Base-by-base conservation (phyloP, 2,329 filamentous ascomycete species). In the Colletotrichum orchidophilum region DNA sequence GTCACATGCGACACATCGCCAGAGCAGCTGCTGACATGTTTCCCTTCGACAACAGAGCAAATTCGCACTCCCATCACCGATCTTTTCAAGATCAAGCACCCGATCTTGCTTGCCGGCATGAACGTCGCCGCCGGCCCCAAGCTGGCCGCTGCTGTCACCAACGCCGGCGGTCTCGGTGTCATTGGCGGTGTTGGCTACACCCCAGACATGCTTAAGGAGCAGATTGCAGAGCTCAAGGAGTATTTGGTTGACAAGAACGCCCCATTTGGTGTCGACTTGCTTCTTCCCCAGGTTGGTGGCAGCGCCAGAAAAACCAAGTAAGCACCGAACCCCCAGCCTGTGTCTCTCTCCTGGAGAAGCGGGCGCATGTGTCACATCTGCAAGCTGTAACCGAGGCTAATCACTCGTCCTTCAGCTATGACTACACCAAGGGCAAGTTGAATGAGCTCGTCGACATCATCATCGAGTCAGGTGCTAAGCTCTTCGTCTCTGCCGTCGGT, bases 391-490 rank as follows among this genome's bases (percentile, higher is more conserved):
- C 46, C 13, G 52, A 35, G 24, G 33, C 46, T 63, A 50, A 63
- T 33, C 15, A n/a, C 54, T n/a, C 18, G n/a, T 2, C 6, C 9
- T 46, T 67, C 78, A 98, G 96, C 90, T 97, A 98, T 85, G 96
- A 99, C 85, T 99, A 99, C 88, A 99, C 96, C 80, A 98, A 99
- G 88, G 96, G 96, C 82, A 98, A 98, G 87, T 93, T 99, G 74
- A 88, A 94, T 82, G 93, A 96, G 82, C 91, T 99, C 68, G 84
- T 97, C 81, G 92, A 95, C 81, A 95, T 98, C 79, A 92, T 98
- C 84, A 97, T 99, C 85, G 92, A 97, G 79, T 94, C 92, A 66
- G 94, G 94, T 75, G 93, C 95, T 73, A 95, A 91, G 83, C 91
- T 99, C 71, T 99, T 99, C 86, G 96, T 99, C 77, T 98, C 94